phyloP scores from a whole-genome alignment of 257 asterid species.

The Solanum habrochaites region DNA sequence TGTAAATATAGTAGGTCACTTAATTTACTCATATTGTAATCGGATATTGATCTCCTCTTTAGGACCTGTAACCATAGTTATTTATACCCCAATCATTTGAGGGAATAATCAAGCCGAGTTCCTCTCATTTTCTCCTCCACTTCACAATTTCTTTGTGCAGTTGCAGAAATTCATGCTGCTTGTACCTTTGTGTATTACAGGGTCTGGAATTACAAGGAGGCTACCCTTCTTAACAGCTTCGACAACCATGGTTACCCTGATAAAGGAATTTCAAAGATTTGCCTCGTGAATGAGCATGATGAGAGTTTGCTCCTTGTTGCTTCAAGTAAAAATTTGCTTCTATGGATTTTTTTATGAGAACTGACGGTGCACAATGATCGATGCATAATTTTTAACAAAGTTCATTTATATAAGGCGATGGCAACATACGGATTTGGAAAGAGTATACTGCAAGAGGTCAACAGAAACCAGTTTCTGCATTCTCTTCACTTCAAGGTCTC shows the following conservation, averaged over 20 bases:
- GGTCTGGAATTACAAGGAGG: constrained; percentile 41
- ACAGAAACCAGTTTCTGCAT: constrained; percentile 83
- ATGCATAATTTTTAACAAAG: neutral
- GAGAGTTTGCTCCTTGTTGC: constrained; percentile 78
- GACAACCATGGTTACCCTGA: constrained; percentile 61
- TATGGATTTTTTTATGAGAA: neutral
- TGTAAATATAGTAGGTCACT: neutral
- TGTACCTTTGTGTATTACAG: neutral
- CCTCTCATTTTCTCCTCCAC: neutral
- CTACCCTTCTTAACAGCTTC: constrained; percentile 53
- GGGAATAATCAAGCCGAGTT: neutral
- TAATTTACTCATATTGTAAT: neutral
- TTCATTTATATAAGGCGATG: constrained; percentile 37
- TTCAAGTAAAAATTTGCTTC: constrained; percentile 43
- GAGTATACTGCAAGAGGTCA: constrained; percentile 49
- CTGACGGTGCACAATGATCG: neutral
- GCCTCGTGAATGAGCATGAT: constrained; percentile 67
- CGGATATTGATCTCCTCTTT: neutral
- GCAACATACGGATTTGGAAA: constrained; percentile 69
- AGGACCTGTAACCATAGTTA: neutral
- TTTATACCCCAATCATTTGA: neutral
- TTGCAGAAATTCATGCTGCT: neutral
- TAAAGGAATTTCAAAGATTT: constrained; percentile 60
- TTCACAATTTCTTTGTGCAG: neutral
- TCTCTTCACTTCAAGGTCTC: constrained; percentile 79